Percentiles rank a stretch among this genome's conserved stretches.
phyloP scores from a whole-genome alignment of 768 basidiomycete genomes.

The Hericium rajendrae region DNA sequence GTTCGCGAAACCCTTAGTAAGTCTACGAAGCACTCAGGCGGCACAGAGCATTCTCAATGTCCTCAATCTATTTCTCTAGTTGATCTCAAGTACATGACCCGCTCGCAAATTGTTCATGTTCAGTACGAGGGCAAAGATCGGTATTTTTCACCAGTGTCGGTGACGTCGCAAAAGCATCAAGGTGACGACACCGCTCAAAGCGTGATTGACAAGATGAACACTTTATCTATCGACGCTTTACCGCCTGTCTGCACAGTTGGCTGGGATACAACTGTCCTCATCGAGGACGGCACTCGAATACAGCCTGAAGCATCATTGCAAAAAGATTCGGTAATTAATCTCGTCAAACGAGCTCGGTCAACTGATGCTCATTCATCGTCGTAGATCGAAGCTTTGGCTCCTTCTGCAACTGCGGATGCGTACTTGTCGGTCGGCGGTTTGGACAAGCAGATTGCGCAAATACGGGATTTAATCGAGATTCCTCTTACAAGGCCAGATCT shows the following conservation, averaged over 20 bases:
- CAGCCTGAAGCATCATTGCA: conserved; percentile 14
- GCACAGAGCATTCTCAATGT: background rate
- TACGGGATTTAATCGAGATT: conserved; percentile 78
- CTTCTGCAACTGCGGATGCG: conserved; percentile 35
- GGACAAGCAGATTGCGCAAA: conserved; percentile 75
- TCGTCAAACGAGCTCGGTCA: background rate
- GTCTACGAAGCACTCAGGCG: conserved; percentile 16
- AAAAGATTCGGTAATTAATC: conserved; percentile 7
- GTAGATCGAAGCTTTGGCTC: conserved; percentile 39
- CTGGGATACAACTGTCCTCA: conserved; percentile 57
- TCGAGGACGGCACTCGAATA: conserved; percentile 24
- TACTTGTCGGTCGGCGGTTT: conserved; percentile 85
- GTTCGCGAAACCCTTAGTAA: conserved; percentile 61
- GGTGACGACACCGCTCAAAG: conserved; percentile 15
- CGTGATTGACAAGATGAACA: conserved; percentile 27
- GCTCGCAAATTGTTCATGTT: conserved; percentile 51
- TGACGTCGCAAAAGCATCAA: conserved; percentile 21
- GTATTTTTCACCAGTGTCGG: conserved; percentile 44
- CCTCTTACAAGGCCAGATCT: conserved; percentile 77
- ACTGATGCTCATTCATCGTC: conserved; percentile 22
- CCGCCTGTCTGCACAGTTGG: conserved; percentile 47
- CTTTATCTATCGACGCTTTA: conserved; percentile 33
- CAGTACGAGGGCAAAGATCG: conserved; percentile 51
- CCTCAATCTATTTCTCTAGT: conserved; percentile 32
- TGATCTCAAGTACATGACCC: conserved; percentile 59